phyloP scores from a whole-genome alignment of 2,329 filamentous ascomycete species.

The Rhytidhysteron rufulum region DNA sequence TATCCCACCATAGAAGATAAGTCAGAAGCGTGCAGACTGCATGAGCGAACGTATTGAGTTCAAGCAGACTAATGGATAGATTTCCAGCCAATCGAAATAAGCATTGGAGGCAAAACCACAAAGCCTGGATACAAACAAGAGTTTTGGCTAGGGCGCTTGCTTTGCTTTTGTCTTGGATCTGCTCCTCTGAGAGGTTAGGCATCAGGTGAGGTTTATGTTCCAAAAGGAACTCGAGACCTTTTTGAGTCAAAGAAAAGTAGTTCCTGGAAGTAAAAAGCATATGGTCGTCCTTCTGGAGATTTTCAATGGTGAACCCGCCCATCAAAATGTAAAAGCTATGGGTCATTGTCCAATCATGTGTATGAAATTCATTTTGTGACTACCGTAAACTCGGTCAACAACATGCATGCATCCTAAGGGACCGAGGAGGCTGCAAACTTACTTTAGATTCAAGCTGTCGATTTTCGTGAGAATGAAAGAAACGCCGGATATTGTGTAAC shows the following conservation, averaged over 20 bases:
- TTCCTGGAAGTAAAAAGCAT: neutral
- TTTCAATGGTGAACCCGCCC: constrained; percentile 12
- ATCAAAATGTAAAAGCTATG: constrained; percentile 15
- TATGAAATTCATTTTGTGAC: too few species aligned
- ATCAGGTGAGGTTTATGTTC: constrained; percentile 2
- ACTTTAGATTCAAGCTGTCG: neutral
- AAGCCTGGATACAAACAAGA: constrained; percentile 10
- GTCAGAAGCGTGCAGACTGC: constrained; percentile 17
- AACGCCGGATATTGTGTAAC: neutral
- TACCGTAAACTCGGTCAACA: too few species aligned
- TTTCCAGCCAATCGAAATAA: constrained; percentile 6
- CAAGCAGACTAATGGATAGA: constrained; percentile 48
- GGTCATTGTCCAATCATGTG: constrained; percentile 11
- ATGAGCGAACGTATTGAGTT: constrained; percentile 56
- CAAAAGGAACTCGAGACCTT: neutral
- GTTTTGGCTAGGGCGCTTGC: constrained; percentile 9
- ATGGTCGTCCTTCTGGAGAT: neutral
- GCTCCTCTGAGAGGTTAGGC: neutral
- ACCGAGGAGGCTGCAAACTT: neutral
- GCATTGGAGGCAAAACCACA: constrained; percentile 20
- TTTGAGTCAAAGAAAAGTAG: constrained; percentile 4
- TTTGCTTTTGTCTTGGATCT: constrained; percentile 6
- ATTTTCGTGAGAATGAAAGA: too few species aligned
- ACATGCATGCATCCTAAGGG: too few species aligned
- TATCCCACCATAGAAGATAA: constrained; percentile 21